Evolutionary conservation across 768 basidiomycete genomes (phyloP), one percentile per base, ranked within the genome.

Genomic region (Suillus americanus): DNA sequence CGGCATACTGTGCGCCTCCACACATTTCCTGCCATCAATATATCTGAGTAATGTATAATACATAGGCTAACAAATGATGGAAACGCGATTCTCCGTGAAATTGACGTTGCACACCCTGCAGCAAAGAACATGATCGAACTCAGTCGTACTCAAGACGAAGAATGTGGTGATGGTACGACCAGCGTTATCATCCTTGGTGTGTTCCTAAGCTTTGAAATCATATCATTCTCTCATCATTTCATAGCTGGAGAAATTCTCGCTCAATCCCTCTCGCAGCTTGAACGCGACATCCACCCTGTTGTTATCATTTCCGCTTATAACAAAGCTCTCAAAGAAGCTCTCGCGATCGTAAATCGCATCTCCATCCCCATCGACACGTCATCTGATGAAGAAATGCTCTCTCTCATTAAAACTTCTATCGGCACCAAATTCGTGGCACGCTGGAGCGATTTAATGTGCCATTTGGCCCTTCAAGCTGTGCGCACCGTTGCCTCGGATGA

Each of bases 41-140:
- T 60, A 5, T 61, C 16, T 23, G n/a, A 35, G 3, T 12, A 38
- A 16, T 63, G 10, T 16, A 14, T 12, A 41, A 33, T 50, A 0
- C n/a, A 33, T 68, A 97, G 96, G 67, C 81, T 98, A 23, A 99
- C 97, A 2, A 98, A 99, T 76, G 97, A 99, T 72, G 97, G 97
- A n/a, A 98, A 99, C 72, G 96, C 97, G 2, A 99, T 99, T 67
- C 81, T 99, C 46, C 90, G 97, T 61, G 97, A 99, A 78, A 99
- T 99, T 69, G 97, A 99, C 70, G 97, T 99, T 37, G 95, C 96
- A 2, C 97, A 99, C 71, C 97, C 97, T 3, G 97, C 97, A 33
- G 97, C 97, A 30, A 99, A 99, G 82, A 97, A 96, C 70, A 99
- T 99, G 97, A 97, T 99, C 68, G 97, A 99, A 79, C 87, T 99